These are phyloP conservation scores for Venturia oleaginea DNA, from an alignment of 2,329 filamentous ascomycete genomes.

Conservation along the genomic window DNA sequence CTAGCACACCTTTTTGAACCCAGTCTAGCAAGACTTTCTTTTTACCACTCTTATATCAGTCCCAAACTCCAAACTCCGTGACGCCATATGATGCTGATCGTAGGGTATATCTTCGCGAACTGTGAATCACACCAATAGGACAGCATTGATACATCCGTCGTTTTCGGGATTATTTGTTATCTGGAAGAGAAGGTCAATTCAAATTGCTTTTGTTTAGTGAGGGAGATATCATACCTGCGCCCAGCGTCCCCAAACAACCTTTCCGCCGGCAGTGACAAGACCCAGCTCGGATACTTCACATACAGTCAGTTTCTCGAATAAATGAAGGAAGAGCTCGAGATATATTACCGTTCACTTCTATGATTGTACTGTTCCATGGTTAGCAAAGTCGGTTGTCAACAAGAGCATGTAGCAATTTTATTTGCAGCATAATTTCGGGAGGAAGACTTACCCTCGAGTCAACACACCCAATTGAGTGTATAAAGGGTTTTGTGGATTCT, in stretches of 20 bases:
- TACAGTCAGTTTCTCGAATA: conserved; percentile 57
- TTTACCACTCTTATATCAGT: background rate
- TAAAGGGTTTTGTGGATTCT: conserved; percentile 75
- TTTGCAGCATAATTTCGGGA: too few relatives aligned
- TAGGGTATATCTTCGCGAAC: background rate
- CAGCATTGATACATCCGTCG: conserved; percentile 52
- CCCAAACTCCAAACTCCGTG: background rate
- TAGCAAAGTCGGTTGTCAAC: background rate
- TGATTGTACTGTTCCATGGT: conserved; percentile 17
- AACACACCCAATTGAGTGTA: conserved; percentile 90
- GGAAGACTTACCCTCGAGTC: conserved; percentile 55
- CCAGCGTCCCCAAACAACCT: conserved; percentile 86
- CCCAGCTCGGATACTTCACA: conserved; percentile 87
- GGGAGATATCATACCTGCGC: conserved; percentile 50
- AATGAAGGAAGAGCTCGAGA: conserved; percentile 14
- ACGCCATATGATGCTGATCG: background rate
- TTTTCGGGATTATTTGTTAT: conserved; percentile 47
- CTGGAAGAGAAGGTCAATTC: background rate
- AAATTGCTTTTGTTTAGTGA: background rate
- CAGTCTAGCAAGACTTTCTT: background rate
- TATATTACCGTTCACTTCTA: conserved; percentile 9
- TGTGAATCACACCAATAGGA: conserved; percentile 11
- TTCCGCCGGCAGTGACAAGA: conserved; percentile 80
- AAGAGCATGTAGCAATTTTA: background rate
- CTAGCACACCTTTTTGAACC: background rate